Evolutionary conservation across 139 green algal genomes (phyloP).

Genomic region (Chlorella sp.): DNA sequence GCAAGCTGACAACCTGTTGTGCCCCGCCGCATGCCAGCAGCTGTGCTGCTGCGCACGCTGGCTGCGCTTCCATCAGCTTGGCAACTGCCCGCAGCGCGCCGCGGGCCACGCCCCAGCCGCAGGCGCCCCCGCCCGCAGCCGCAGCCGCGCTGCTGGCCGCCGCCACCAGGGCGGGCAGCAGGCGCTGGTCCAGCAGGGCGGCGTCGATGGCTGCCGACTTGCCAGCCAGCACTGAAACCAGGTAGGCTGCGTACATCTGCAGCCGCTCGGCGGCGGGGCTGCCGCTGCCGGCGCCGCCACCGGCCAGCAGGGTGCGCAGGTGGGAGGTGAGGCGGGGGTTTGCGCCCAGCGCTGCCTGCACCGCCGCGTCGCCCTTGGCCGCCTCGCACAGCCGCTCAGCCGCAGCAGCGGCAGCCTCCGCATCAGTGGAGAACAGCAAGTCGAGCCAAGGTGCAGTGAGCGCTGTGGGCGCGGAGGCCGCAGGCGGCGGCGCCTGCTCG

Average conservation of each 20-base stretch:
- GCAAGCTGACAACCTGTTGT: background rate
- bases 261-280: background rate
- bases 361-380: background rate
- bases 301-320: background rate
- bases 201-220: background rate
- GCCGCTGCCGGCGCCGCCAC: background rate
- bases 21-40: conserved; percentile 15
- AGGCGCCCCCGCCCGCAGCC: background rate
- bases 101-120: conserved; percentile 5
- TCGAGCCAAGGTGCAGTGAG: background rate
- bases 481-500: background rate
- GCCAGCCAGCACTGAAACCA: conserved; percentile 12
- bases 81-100: conserved; percentile 11
- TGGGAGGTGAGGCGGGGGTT: conserved; percentile 9
- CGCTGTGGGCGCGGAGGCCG: background rate
- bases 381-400: conserved; percentile 18
- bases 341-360: background rate
- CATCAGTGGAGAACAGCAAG: background rate
- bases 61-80: conserved; percentile 3
- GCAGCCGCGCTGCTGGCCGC: background rate
- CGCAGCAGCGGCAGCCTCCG: background rate
- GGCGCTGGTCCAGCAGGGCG: background rate
- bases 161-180: background rate
- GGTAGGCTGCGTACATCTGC: conserved; percentile 8
- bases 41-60: conserved; percentile 4